Percentiles rank a stretch among this genome's conserved stretches.
Evolutionary conservation across 192 early-diverging fungal genomes (phyloP).

Genomic region (Backusella luteola): DNA sequence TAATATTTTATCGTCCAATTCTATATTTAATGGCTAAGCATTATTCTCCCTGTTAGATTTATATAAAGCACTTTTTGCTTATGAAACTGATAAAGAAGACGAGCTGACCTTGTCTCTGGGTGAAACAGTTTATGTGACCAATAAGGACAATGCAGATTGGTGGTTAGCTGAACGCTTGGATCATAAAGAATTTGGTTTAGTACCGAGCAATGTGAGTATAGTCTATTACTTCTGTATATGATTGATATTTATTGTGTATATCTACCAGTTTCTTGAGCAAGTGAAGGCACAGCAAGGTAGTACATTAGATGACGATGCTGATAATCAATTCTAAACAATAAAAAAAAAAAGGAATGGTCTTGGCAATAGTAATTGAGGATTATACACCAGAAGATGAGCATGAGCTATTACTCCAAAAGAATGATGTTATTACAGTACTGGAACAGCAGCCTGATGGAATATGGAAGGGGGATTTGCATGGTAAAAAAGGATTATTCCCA

Average conservation of each 20-base stretch:
- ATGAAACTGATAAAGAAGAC: conserved; percentile 59
- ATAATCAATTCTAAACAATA: background rate
- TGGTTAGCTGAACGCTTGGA: conserved; percentile 46
- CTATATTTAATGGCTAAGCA: background rate
- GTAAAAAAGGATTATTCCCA: conserved; percentile 66
- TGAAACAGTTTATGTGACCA: conserved; percentile 54
- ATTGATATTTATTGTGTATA: background rate
- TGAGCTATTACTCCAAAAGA: conserved; percentile 62
- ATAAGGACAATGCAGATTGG: conserved; percentile 51
- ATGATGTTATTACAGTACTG: conserved; percentile 65
- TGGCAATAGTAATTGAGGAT: conserved; percentile 66
- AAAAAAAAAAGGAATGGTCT: background rate
- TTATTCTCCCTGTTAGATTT: background rate
- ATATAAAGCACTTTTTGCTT: conserved; percentile 40
- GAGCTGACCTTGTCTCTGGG: conserved; percentile 58
- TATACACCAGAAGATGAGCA: conserved; percentile 60
- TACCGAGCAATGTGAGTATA: conserved; percentile 46
- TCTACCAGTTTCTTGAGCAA: conserved; percentile 20
- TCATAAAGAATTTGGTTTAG: conserved; percentile 33
- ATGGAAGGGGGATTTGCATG: conserved; percentile 68
- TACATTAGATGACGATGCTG: background rate
- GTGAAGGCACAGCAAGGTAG: background rate
- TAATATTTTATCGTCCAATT: background rate
- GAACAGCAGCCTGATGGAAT: conserved; percentile 60
- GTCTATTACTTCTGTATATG: background rate